phyloP scores from a whole-genome alignment of 805 yeast species.

The Monosporozyma yasuniensis region DNA sequence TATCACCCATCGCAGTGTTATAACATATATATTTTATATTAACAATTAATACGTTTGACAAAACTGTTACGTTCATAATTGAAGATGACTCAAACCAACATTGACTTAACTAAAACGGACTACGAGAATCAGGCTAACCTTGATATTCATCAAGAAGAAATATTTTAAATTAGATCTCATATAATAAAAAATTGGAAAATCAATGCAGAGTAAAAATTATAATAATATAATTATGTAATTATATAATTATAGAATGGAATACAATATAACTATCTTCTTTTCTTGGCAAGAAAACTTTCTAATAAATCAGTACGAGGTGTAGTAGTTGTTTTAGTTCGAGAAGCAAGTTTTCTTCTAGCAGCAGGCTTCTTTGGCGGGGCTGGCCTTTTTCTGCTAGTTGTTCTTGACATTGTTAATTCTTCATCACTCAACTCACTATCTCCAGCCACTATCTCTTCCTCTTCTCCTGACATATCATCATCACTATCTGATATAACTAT shows the following conservation, averaged over 20 bases:
- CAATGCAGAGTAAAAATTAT: no score
- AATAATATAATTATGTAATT: background rate
- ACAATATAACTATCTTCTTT: constrained; percentile 11
- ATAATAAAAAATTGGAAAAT: no score
- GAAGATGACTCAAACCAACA: no score
- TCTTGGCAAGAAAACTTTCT: constrained; percentile 21
- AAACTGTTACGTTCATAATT: no score
- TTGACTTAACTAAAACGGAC: no score
- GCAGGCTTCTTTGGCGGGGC: constrained; percentile 7
- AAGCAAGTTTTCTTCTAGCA: background rate
- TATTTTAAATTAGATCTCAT: no score
- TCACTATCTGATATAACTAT: constrained; percentile 5
- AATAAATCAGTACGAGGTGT: constrained; percentile 29
- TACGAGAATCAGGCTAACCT: no score
- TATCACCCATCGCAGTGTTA: no score
- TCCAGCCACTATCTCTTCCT: constrained; percentile 6
- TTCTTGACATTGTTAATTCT: constrained; percentile 4
- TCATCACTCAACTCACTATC: constrained; percentile 12
- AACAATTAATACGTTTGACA: no score
- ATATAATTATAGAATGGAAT: background rate
- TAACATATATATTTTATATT: no score
- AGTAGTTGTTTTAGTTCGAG: constrained; percentile 6
- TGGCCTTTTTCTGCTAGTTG: background rate
- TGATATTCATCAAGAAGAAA: no score
- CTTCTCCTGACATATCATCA: constrained; percentile 5